Percentiles rank a stretch among this genome's conserved stretches.
Evolutionary conservation across 1,284 basidiomycete species (phyloP).

Genomic region (Pseudozyma flocculosa): DNA sequence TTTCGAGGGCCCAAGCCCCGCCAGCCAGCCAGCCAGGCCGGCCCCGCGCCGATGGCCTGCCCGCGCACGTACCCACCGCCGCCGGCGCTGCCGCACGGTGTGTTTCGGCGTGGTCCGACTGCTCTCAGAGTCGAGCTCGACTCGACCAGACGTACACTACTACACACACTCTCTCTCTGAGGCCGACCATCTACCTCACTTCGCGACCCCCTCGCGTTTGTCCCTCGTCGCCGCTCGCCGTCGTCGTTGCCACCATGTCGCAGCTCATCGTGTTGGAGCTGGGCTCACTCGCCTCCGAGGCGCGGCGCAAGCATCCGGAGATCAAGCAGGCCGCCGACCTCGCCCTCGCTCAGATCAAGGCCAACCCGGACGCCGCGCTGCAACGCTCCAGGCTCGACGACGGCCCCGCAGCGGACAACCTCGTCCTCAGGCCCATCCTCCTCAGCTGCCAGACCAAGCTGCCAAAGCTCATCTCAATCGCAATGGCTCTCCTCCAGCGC

Average conservation of each 20-base stretch:
- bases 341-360: constrained; percentile 34
- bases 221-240: too few species aligned
- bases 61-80: too few species aligned
- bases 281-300: constrained; percentile 48
- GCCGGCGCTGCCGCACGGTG: too few species aligned
- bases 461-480: constrained; percentile 88
- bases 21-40: too few species aligned
- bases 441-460: constrained; percentile 92
- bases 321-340: constrained; percentile 47
- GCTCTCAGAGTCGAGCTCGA: too few species aligned
- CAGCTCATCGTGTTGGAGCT: constrained; percentile 52
- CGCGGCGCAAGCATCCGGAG: constrained; percentile 54
- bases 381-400: constrained; percentile 11
- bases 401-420: constrained; percentile 61
- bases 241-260: constrained; percentile 26
- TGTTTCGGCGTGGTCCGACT: too few species aligned
- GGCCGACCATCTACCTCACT: too few species aligned
- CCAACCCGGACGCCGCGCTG: constrained; percentile 33
- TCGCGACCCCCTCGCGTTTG: too few species aligned
- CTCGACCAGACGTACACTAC: too few species aligned
- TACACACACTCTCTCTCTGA: too few species aligned
- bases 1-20: too few species aligned
- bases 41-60: too few species aligned
- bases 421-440: constrained; percentile 81
- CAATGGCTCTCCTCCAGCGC: constrained; percentile 85